Evolutionary conservation across 768 basidiomycete genomes (phyloP).

Genomic region (Lactarius sp.): DNA sequence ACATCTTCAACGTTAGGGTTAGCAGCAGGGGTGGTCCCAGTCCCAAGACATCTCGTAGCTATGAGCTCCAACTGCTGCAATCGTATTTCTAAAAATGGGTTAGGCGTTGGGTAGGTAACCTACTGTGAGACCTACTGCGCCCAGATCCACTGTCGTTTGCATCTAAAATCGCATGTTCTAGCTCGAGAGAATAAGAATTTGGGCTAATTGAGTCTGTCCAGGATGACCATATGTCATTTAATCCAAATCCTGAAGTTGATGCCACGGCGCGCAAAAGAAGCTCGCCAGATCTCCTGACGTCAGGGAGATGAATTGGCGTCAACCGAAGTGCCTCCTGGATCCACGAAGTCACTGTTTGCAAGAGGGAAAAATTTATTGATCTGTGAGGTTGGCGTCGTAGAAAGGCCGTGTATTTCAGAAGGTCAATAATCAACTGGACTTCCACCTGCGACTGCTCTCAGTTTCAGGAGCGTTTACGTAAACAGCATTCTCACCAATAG

Average conservation of each 20-base stretch:
- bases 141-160: background rate
- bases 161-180: conserved; percentile 1
- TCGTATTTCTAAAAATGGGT: conserved; percentile 3
- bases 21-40: background rate
- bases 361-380: conserved; percentile 45
- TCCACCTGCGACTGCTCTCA: conserved; percentile 16
- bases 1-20: background rate
- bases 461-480: background rate
- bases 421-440: conserved; percentile 14
- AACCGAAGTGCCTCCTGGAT: conserved; percentile 37
- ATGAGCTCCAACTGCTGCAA: background rate
- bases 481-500: background rate
- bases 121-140: background rate
- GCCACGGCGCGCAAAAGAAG: conserved; percentile 47
- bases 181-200: background rate
- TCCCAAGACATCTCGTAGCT: background rate
- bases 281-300: conserved; percentile 33
- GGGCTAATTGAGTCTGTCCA: conserved; percentile 31
- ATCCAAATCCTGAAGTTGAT: conserved; percentile 64
- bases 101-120: background rate
- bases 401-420: conserved; percentile 18
- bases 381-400: background rate
- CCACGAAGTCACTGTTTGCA: conserved; percentile 55
- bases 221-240: conserved; percentile 66
- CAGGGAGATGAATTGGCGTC: conserved; percentile 34